phyloP scores from a whole-genome alignment of 1,139 yeast species.

The Pichiaceae sp. region DNA sequence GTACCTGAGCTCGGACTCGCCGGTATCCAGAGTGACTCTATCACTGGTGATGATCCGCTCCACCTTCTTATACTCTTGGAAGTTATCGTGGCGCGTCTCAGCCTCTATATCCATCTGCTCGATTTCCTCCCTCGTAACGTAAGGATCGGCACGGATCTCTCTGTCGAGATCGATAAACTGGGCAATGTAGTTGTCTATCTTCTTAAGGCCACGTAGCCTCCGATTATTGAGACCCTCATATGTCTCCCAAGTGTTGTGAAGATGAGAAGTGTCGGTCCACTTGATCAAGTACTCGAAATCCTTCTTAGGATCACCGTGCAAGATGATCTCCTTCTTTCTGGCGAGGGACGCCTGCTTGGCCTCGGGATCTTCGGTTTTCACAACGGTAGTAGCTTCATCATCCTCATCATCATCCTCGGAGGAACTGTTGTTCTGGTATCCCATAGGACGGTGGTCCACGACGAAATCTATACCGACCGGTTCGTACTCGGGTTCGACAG shows the following conservation, averaged over 20 bases:
- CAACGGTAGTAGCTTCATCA: background rate
- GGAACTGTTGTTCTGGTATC: conserved; percentile 25
- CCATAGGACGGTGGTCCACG: conserved; percentile 41
- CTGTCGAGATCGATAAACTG: conserved; percentile 66
- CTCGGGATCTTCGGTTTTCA: conserved; percentile 8
- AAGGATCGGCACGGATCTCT: conserved; percentile 69
- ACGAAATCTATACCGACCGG: conserved; percentile 41
- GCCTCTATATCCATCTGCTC: conserved; percentile 90
- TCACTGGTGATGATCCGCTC: conserved; percentile 88
- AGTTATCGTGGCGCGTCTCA: conserved; percentile 77
- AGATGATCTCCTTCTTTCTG: conserved; percentile 19
- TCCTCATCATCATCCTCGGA: conserved; percentile 20
- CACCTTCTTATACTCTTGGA: conserved; percentile 73
- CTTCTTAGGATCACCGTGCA: conserved; percentile 41
- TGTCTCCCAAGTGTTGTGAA: conserved; percentile 92
- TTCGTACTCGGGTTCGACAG: conserved; percentile 13
- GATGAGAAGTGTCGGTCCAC: conserved; percentile 84
- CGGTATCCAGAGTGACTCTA: conserved; percentile 55
- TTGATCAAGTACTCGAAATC: conserved; percentile 65
- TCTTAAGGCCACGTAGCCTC: conserved; percentile 64
- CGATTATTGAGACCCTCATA: conserved; percentile 45
- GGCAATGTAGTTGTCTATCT: conserved; percentile 83
- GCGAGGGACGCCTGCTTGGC: conserved; percentile 5
- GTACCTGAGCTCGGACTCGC: conserved; percentile 64
- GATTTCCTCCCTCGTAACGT: conserved; percentile 79